Conservation (phyloP, 2,329 filamentous ascomycete species). For the Thelonectria olida region DNA sequence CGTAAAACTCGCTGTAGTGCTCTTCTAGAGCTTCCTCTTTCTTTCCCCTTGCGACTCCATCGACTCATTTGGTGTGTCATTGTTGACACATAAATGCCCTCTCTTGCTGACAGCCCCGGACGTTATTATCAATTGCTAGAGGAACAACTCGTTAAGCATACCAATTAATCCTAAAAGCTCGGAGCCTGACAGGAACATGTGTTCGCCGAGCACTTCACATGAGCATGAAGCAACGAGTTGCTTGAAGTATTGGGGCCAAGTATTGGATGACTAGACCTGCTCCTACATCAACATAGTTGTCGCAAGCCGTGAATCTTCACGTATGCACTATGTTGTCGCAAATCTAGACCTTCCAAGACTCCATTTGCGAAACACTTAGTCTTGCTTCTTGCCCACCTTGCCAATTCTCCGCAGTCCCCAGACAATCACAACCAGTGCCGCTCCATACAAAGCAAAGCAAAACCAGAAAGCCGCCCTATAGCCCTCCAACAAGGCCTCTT, state of each 20-base stretch:
- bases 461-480: slow-evolving; percentile 57
- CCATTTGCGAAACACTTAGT: too few relatives aligned
- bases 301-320: too few relatives aligned
- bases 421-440: not conserved
- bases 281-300: too few relatives aligned
- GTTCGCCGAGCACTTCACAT: too few relatives aligned
- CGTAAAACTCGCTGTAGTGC: not conserved
- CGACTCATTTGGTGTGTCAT: not conserved
- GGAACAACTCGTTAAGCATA: not conserved
- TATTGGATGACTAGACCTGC: too few relatives aligned
- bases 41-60: not conserved
- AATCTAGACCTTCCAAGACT: too few relatives aligned
- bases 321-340: too few relatives aligned
- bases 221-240: too few relatives aligned
- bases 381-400: slow-evolving; percentile 22
- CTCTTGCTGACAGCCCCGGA: not conserved
- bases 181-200: too few relatives aligned
- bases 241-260: too few relatives aligned
- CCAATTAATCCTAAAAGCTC: not conserved
- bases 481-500: slow-evolving; percentile 49
- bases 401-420: slow-evolving; percentile 21
- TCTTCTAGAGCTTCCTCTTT: not conserved
- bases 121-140: not conserved
- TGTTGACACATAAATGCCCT: not conserved
- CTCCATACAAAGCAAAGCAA: slow-evolving; percentile 49